Conservation (phyloP, 1,284 basidiomycete species). For the Ustilago crameri region DNA sequence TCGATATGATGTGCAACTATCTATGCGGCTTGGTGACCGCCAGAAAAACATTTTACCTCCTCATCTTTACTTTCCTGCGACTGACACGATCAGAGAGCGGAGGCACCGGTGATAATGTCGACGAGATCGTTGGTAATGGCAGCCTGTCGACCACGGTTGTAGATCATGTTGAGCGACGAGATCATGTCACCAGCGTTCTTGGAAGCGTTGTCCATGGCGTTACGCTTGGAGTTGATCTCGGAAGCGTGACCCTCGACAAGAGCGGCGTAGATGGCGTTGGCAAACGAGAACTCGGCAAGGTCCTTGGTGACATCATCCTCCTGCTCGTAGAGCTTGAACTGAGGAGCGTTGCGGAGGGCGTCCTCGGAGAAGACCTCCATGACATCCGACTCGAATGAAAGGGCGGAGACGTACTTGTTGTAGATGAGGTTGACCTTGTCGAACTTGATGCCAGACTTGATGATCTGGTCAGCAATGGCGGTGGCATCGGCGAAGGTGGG, state of each 20-base stretch:
- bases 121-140: conserved; percentile 95
- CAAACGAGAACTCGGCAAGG: conserved; percentile 92
- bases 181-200: conserved; percentile 82
- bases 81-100: conserved; percentile 66
- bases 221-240: conserved; percentile 83
- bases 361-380: conserved; percentile 74
- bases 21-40: not conserved
- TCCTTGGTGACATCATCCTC: conserved; percentile 84
- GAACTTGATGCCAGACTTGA: conserved; percentile 85
- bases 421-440: conserved; percentile 88
- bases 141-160: conserved; percentile 99
- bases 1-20: not conserved
- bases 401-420: conserved; percentile 94
- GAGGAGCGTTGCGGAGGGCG: conserved; percentile 73
- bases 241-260: conserved; percentile 96
- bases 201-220: conserved; percentile 99
- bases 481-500: conserved; percentile 97
- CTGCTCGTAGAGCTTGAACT: conserved; percentile 67
- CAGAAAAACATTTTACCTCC: not conserved
- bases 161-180: conserved; percentile 65
- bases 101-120: conserved; percentile 88
- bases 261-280: conserved; percentile 94
- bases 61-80: too few relatives aligned
- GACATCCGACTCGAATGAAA: conserved; percentile 86
- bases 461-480: conserved; percentile 90